Base-by-base conservation (phyloP, 2,329 filamentous ascomycete species). In the Phyllosticta paracitricarpa region DNA sequence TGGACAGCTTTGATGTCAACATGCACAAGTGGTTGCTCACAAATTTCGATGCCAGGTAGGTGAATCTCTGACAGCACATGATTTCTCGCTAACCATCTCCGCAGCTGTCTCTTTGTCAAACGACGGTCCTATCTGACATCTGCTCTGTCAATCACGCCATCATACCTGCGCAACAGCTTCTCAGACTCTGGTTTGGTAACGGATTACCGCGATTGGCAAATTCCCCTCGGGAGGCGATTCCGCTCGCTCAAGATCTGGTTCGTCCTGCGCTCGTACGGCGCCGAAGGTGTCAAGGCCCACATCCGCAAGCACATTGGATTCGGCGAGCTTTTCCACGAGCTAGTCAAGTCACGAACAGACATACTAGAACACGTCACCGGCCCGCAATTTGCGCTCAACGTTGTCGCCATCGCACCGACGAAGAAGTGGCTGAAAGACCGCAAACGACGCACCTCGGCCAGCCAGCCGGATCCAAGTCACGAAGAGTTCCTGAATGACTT, bases 1-100 rank as follows among this genome's bases (percentile, higher is more conserved):
- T 96, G 71, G 89, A 96, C 78, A 91, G 87, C 65, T 96, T 96
- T 81, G 87, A 96, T 75, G 85, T 93, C 78, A 97, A 97, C 79
- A 89, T 96, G 83, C 92, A 97, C 81, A 97, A 97, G 78, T 97
- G 93, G 93, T 81, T 97, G 56, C 84, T 97, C 19, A 91, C 91
- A 62, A 96, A 96, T 75, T 97, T 97, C 69, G 93, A 97, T 69
- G 83, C 83, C 3, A 78, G 76, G 76, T 78, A 69, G 30, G 66
- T 58, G 14, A 10, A 51, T 19, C 25, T 22, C 26, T 30, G n/a
- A 56, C 17, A 22, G 28, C 6, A n/a, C 2, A 19, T 60, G 24
- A 6, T 48, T 19, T 56, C 60, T 17, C 28, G 12, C 33, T 60
- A 12, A 60, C 48, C 17, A 28, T 17, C 40, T 61, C 12, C 17